A percentile compares a stretch with the other conserved stretches of the same genome.
phyloP scores from a whole-genome alignment of 2,329 filamentous ascomycete genomes.

The Aspergillus nomiae region DNA sequence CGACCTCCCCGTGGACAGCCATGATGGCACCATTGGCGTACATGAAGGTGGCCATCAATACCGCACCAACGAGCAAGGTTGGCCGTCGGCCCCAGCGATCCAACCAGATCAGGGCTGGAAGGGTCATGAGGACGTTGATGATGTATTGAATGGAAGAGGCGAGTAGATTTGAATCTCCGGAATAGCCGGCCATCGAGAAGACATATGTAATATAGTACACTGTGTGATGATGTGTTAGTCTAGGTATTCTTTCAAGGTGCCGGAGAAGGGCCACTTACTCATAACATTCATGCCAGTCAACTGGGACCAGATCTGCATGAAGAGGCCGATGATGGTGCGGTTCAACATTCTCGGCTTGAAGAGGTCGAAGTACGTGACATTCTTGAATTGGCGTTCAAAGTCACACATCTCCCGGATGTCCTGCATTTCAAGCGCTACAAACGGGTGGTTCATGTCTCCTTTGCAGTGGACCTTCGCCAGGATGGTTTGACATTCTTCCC shows the following conservation, averaged over 20 bases:
- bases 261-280: slow-evolving; percentile 46
- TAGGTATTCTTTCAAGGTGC: not conserved
- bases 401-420: slow-evolving; percentile 75
- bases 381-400: slow-evolving; percentile 69
- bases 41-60: slow-evolving; percentile 60
- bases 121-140: slow-evolving; percentile 78
- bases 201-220: slow-evolving; percentile 71
- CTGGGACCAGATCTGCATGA: slow-evolving; percentile 75
- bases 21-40: slow-evolving; percentile 48
- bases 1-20: slow-evolving; percentile 36
- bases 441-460: slow-evolving; percentile 64
- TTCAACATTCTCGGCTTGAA: slow-evolving; percentile 74
- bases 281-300: slow-evolving; percentile 76
- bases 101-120: slow-evolving; percentile 73
- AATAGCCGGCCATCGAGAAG: slow-evolving; percentile 71
- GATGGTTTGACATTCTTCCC: slow-evolving; percentile 55
- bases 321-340: slow-evolving; percentile 70
- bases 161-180: slow-evolving; percentile 60
- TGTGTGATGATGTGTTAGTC: not conserved
- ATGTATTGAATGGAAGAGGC: slow-evolving; percentile 73
- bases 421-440: slow-evolving; percentile 67
- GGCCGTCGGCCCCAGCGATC: slow-evolving; percentile 74
- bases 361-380: slow-evolving; percentile 72
- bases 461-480: slow-evolving; percentile 63
- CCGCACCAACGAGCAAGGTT: slow-evolving; percentile 66